Base-by-base conservation (phyloP, 768 basidiomycete species). In the Multifurca ochricompacta region DNA sequence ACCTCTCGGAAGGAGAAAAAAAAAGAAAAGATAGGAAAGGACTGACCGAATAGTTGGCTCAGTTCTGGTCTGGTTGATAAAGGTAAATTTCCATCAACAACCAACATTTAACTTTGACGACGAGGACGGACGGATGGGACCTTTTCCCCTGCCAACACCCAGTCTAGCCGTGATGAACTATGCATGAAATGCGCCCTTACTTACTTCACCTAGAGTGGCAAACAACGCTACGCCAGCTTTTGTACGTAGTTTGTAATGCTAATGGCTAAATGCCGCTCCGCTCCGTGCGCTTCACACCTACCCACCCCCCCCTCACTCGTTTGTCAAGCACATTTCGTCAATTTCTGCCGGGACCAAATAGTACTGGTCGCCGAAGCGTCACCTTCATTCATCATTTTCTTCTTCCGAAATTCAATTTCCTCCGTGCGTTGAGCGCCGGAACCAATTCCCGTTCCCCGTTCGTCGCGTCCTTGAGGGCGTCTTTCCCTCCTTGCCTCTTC, bases 281-380 rank as follows among this genome's bases (percentile, higher is more conserved):
- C 27, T 57, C 56, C 50, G 50, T 48, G 36, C 51, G 56, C 52
- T 57, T 57, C 56, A 57, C 11, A 32, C 51, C n/a, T n/a, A n/a
- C n/a, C n/a, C n/a, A n/a, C n/a, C n/a, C n/a, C n/a, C n/a, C n/a
- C 44, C 46, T 32, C 19, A 32, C 31, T 32, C 44, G 34, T 46
- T 47, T 51, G 49, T 51, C 49, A 51, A 51, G 19, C 49, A 32
- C 43, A 27, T 23, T 21, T 51, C 32, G 55, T 56, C 50, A 51
- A 25, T 41, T 31, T 30, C 45, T 56, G 50, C 55, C 56, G 56
- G 56, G 37, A 57, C 56, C 45, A 57, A 57, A 57, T 57, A 57
- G 56, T 57, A 57, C 56, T 57, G 56, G 56, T 57, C 56, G 56
- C 56, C 56, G 56, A 57, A 28, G 30, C 48, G 45, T 56, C 55